Evolutionary conservation across 768 basidiomycete genomes (phyloP).

Genomic region (Lactifluus rugatus): DNA sequence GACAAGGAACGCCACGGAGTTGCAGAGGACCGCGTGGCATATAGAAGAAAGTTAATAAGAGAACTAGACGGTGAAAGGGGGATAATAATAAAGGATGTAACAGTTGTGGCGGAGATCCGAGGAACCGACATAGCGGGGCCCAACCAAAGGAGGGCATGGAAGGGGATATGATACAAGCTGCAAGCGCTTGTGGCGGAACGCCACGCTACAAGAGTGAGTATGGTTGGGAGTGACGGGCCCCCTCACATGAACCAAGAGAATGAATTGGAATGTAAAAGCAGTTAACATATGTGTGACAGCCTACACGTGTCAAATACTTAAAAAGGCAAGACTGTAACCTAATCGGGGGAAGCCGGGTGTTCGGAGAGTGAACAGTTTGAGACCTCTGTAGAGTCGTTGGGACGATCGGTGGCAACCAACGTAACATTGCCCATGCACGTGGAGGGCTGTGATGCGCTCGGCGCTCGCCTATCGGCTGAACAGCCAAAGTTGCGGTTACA

Average conservation of each 20-base stretch:
- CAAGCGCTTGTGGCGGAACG: conserved; percentile 14
- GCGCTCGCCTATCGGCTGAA: too few relatives aligned
- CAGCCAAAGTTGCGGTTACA: too few relatives aligned
- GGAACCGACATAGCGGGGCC: neutral
- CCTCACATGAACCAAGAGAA: neutral
- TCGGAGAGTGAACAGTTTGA: too few relatives aligned
- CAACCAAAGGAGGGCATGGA: neutral
- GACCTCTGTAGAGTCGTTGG: too few relatives aligned
- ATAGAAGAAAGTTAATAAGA: neutral
- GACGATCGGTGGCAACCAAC: neutral
- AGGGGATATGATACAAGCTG: conserved; percentile 9
- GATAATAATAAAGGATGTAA: neutral
- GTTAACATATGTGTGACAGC: too few relatives aligned
- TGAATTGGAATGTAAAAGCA: neutral
- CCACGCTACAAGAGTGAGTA: conserved; percentile 6
- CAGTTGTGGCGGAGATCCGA: neutral
- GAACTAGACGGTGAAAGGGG: neutral
- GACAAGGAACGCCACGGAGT: conserved; percentile 14
- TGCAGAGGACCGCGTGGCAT: conserved; percentile 8
- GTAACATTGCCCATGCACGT: neutral
- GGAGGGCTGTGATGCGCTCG: too few relatives aligned
- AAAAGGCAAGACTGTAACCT: conserved; percentile 20
- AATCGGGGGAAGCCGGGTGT: conserved; percentile 16
- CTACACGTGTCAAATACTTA: conserved; percentile 5
- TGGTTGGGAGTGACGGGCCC: conserved; percentile 10